Evolutionary conservation across 179 eudicot genomes (phyloP), one percentile per base, ranked within the genome.

Genomic region (Pouteria campechiana): DNA sequence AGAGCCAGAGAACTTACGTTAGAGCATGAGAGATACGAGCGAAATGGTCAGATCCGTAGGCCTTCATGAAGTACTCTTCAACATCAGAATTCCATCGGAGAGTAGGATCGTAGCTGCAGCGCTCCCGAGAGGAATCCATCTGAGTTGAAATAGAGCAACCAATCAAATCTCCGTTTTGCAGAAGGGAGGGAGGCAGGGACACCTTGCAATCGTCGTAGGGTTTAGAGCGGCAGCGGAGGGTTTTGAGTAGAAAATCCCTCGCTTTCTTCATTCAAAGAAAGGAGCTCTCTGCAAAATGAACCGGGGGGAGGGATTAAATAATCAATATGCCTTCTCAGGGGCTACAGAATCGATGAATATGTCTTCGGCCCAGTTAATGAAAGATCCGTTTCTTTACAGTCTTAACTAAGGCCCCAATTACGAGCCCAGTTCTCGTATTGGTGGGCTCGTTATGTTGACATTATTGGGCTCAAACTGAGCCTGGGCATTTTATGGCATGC

Each of bases 1-100:
- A 21, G 2, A 33, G 23, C 18, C 3, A 12, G 13, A 0, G 20
- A n/a, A n/a, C n/a, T n/a, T 60, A 61, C 79, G 75, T 73, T 24
- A 73, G 64, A 56, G 92, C 80, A 58, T 69, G 49, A 44, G 92
- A 88, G 46, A 88, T 84, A 28, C 68, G 72, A 66, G 73, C 51
- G 37, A 88, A 88, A 50, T 74, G 88, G 15, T 73, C 76, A 35
- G 82, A 62, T 33, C 97, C 97, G 32, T 84, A 88, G 14, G 93
- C 97, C 46, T 73, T 78, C 25, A 55, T 42, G 57, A 88, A 84
- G 61, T 88, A 88, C 7, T 78, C 83, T 53, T 88, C 93, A 19
- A 88, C 79, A 38, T 73, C 46, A 37, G 93, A 79, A 18, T 88
- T 72, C 97, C 97, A 88, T 8, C 32, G 49, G 59, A 88, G 69